These are phyloP conservation scores for Coemansia pectinata DNA, from an alignment of 192 early-diverging fungal species.

Conservation along the genomic window DNA sequence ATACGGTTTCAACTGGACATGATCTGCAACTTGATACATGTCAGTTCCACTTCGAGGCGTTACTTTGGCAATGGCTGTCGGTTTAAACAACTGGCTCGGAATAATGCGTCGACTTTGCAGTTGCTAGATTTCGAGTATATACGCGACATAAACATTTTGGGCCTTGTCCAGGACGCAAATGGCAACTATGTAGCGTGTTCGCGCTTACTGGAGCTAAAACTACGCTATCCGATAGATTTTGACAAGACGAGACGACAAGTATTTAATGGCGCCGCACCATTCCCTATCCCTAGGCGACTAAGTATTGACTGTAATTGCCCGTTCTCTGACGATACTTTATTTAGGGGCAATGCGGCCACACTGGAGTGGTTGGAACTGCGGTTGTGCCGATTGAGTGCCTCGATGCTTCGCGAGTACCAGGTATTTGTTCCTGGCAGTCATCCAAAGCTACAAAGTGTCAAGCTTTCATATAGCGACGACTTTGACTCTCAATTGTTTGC, in stretches of 20 bases:
- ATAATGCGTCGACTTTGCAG: background rate
- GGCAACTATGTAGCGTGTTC: background rate
- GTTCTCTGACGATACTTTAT: background rate
- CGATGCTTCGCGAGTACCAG: background rate
- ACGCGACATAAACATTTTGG: background rate
- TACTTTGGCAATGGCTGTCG: background rate
- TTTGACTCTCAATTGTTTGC: background rate
- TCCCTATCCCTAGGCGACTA: background rate
- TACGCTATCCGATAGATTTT: background rate
- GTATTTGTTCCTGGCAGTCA: background rate
- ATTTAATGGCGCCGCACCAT: background rate
- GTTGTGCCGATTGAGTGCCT: background rate
- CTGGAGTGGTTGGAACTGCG: background rate
- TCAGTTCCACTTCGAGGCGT: background rate
- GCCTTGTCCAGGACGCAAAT: background rate
- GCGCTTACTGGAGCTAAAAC: background rate
- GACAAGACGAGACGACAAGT: background rate
- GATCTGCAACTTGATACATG: background rate
- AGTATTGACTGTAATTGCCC: background rate
- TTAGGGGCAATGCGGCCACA: background rate
- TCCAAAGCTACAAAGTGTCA: background rate
- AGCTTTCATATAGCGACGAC: background rate
- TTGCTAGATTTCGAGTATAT: background rate
- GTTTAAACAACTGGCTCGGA: background rate
- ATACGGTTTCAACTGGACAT: background rate